These are phyloP conservation scores for Zygnema cylindricum DNA, from an alignment of 139 green algal genomes.

Conservation along the genomic window DNA sequence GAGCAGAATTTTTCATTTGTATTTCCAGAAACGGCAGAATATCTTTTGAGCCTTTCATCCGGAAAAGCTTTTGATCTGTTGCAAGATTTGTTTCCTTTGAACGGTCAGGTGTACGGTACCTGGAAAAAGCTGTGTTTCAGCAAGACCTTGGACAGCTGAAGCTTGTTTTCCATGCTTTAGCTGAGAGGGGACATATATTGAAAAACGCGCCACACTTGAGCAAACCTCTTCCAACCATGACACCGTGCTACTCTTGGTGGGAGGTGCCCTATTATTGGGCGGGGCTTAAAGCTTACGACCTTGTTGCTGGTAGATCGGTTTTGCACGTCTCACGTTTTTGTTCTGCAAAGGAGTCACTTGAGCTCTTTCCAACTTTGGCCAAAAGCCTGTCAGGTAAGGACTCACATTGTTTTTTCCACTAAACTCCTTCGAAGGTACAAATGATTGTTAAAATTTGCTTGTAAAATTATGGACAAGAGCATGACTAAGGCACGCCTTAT, in stretches of 20 bases:
- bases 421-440: too few relatives aligned
- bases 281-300: slow-evolving; percentile 85
- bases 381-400: slow-evolving; percentile 12
- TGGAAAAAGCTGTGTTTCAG: slow-evolving; percentile 88
- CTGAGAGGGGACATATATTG: slow-evolving; percentile 42
- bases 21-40: too few relatives aligned
- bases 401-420: too few relatives aligned
- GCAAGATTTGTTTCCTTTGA: too few relatives aligned
- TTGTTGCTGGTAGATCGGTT: slow-evolving; percentile 79
- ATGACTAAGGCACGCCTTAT: too few relatives aligned
- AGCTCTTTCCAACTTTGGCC: slow-evolving; percentile 57
- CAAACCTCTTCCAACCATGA: slow-evolving; percentile 49
- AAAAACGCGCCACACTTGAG: slow-evolving; percentile 54
- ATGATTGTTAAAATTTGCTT: too few relatives aligned
- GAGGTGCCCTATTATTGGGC: slow-evolving; percentile 98
- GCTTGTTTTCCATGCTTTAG: slow-evolving; percentile 47
- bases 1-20: too few relatives aligned
- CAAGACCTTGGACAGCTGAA: slow-evolving; percentile 74
- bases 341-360: slow-evolving; percentile 51
- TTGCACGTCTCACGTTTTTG: slow-evolving; percentile 85
- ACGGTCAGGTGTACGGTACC: slow-evolving; percentile 82
- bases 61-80: too few relatives aligned
- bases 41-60: too few relatives aligned
- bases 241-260: slow-evolving; percentile 97
- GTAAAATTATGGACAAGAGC: too few relatives aligned